These are phyloP conservation scores for Quercus glauca DNA, from an alignment of 306 rosid species.

Conservation along the genomic window DNA sequence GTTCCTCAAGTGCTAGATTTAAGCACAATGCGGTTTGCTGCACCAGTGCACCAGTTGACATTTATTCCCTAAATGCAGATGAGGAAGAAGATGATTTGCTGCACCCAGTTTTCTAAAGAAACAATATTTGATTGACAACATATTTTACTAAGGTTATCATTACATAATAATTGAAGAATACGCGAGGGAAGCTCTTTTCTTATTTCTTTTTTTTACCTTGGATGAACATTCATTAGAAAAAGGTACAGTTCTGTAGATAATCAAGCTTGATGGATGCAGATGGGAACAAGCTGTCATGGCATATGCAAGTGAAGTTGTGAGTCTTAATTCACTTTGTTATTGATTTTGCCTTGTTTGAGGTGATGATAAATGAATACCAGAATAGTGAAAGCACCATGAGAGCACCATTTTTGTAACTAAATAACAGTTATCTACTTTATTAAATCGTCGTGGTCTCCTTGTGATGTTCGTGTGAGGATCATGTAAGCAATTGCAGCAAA, in stretches of 20 bases:
- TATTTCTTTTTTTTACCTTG: not conserved
- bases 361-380: not conserved
- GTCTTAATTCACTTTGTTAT: not conserved
- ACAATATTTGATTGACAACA: not conserved
- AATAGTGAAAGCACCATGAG: not conserved
- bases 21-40: conserved; percentile 44
- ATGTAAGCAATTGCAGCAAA: too few species aligned
- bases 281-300: not conserved
- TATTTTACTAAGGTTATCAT: not conserved
- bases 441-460: not conserved
- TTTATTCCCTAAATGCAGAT: conserved; percentile 59
- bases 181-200: not conserved
- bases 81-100: conserved; percentile 43
- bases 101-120: conserved; percentile 28
- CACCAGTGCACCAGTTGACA: conserved; percentile 80
- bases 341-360: not conserved
- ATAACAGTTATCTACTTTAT: not conserved
- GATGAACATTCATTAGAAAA: not conserved
- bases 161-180: not conserved
- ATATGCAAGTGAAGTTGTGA: not conserved
- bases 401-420: conserved; percentile 1
- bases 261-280: not conserved
- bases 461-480: not conserved
- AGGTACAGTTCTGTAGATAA: not conserved
- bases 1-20: conserved; percentile 37